Evolutionary conservation across 192 early-diverging fungal species (phyloP).

Genomic region (Podila minutissima): DNA sequence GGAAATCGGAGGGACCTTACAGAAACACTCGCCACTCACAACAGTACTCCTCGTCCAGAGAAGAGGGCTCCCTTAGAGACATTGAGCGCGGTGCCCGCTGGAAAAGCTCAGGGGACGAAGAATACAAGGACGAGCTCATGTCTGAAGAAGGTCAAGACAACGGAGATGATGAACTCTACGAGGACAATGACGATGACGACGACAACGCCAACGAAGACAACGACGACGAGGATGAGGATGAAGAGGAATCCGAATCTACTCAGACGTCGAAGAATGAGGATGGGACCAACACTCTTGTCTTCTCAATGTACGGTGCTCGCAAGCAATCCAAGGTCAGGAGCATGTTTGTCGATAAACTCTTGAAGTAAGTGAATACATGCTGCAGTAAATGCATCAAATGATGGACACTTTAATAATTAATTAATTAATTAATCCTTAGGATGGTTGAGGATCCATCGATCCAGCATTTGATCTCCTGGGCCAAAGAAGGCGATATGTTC

Average conservation of each 20-base stretch:
- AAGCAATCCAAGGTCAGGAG: slow-evolving; percentile 45
- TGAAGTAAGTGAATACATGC: slow-evolving; percentile 18
- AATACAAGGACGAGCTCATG: background rate
- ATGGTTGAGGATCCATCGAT: slow-evolving; percentile 78
- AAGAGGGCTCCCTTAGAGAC: background rate
- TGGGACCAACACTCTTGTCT: slow-evolving; percentile 24
- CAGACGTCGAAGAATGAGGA: slow-evolving; percentile 11
- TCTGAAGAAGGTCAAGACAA: background rate
- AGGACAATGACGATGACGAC: background rate
- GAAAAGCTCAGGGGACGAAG: background rate
- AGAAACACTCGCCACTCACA: background rate
- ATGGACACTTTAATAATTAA: too few species aligned
- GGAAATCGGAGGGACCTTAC: too few species aligned
- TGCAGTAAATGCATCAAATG: too few species aligned
- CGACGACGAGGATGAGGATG: slow-evolving; percentile 36
- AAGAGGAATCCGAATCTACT: slow-evolving; percentile 9
- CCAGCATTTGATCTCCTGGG: slow-evolving; percentile 78
- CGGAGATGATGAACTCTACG: background rate
- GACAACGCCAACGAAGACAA: slow-evolving; percentile 11
- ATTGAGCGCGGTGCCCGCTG: too few species aligned
- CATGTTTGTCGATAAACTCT: slow-evolving; percentile 51
- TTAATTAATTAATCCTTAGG: slow-evolving; percentile 37
- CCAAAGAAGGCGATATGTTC: slow-evolving; percentile 83
- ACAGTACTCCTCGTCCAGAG: background rate
- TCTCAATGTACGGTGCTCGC: slow-evolving; percentile 45